Evolutionary conservation across 192 early-diverging fungal genomes (phyloP), one percentile per base, ranked within the genome.

Genomic region (Coemansia sp.): DNA sequence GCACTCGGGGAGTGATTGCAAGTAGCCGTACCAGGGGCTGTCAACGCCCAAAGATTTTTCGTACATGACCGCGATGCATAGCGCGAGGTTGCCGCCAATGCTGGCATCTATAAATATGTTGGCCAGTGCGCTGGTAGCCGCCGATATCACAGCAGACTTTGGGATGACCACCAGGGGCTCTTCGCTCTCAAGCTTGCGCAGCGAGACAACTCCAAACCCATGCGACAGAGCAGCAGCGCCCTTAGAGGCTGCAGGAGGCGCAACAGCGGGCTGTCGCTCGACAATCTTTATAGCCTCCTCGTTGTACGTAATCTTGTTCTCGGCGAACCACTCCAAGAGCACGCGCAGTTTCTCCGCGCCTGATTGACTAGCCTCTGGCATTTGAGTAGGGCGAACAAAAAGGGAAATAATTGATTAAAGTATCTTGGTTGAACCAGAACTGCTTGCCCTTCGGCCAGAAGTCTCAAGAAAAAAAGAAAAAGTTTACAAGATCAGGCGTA

Each of bases 41-140:
- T 84, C 71, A 19, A 45, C 37, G 15, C 86, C 89, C 64, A 83
- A 68, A 15, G 91, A 81, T 49, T 79, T 74, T 68, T 97, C 95
- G 70, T 91, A 96, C 89, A 96, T 88, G 68, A 92, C 75, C 6
- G 90, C 83, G 37, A 97, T 67, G 3, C 89, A 83, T 29, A 97
- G 79, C 6, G 86, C 86, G 46, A 93, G 83, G 1, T 89, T 89
- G 47, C 92, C 93, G 11, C 62, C 68, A 20, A 79, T 41, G 2
- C 71, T 60, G 22, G 75, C 76, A 42, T 87, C 88, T 47, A 88
- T 86, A 31, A 95, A 70, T 27, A 93, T 67, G 64, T 94, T 89
- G 49, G 91, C 89, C 64, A 94, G 88, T 6, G 85, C 91, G 59
- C 90, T 86, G 39, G 86, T 92, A 51, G 86, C 83, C 20, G 84